Base-by-base conservation (phyloP, 768 basidiomycete genomes). In the Phlebiopsis flavidoalba region DNA sequence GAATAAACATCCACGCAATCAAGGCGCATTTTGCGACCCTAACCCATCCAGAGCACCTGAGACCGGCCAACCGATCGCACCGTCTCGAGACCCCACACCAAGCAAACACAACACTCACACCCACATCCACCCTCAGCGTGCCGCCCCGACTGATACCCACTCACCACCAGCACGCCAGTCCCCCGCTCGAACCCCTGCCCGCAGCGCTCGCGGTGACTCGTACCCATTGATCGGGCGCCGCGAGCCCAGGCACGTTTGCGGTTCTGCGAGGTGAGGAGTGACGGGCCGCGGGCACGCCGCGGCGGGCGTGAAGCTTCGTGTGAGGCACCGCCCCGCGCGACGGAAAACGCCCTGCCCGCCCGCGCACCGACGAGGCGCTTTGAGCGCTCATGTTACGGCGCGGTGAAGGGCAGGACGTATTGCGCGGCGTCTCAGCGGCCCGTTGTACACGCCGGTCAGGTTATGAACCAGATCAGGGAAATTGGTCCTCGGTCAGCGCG, bases 361-460 rank as follows among this genome's bases (percentile, higher is more conserved):
- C 1, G 78, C 78, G 46, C n/a, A n/a, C 80, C 76, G 37, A 66
- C 63, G 40, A n/a, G n/a, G 74, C 75, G 46, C n/a, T n/a, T n/a
- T n/a, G 64, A 65, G n/a, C n/a, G n/a, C n/a, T n/a, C 24, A 59
- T 54, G 69, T 79, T 71, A 1, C n/a, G 82, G 82, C 6, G 81
- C 79, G 6, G 73, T 59, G 71, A 76, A 81, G 10, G 82, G 80
- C 19, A n/a, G n/a, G n/a, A 77, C 71, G 64, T 73, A 83, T 22
- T 65, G 60, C 5, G 62, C 48, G 24, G 72, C 65, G 66, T 80
- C n/a, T 81, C 64, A 81, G 72, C 33, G 79, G 69, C 24, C 83
- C 83, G 8, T 79, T 73, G 60, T 72, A 71, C 12, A 67, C 74
- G 43, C 73, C 77, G 3, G 77, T 77, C 2, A 74, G 14, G 69